Evolutionary conservation across 306 rosid genomes (phyloP).

Genomic region (Pyrus bretschneideri): DNA sequence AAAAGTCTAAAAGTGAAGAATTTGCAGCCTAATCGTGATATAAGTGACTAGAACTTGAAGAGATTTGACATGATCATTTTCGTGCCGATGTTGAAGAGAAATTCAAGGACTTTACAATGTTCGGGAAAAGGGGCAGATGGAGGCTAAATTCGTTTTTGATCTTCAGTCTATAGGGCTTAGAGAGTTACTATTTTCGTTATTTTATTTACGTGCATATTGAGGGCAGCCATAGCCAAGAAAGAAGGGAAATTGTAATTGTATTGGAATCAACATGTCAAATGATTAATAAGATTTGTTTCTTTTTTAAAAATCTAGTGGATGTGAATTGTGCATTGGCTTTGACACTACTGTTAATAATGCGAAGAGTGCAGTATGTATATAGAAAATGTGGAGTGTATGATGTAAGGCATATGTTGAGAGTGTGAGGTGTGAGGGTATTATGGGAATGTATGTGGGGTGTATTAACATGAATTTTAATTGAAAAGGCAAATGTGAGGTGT

Average conservation of each 20-base stretch:
- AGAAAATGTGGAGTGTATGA: too few relatives aligned
- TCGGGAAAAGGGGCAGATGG: neutral
- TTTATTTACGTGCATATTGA: neutral
- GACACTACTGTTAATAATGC: too few relatives aligned
- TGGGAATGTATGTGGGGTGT: too few relatives aligned
- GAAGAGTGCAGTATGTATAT: too few relatives aligned
- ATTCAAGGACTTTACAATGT: neutral
- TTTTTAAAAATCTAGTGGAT: too few relatives aligned
- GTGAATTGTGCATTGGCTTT: too few relatives aligned
- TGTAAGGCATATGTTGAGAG: too few relatives aligned
- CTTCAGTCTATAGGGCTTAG: neutral
- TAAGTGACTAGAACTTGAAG: neutral
- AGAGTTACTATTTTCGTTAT: neutral
- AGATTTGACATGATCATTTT: too few relatives aligned
- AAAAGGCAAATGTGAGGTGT: too few relatives aligned
- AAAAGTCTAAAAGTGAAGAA: constrained; percentile 36
- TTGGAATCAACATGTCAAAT: neutral
- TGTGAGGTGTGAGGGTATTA: too few relatives aligned
- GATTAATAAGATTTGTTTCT: too few relatives aligned
- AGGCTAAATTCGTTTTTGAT: neutral
- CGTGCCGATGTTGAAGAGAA: neutral
- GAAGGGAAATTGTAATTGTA: neutral
- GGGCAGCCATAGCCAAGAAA: neutral
- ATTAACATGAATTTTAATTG: too few relatives aligned
- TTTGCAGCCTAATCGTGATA: constrained; percentile 36